Conservation (phyloP, 2,329 filamentous ascomycete genomes). For the Colletotrichum coccodes region DNA sequence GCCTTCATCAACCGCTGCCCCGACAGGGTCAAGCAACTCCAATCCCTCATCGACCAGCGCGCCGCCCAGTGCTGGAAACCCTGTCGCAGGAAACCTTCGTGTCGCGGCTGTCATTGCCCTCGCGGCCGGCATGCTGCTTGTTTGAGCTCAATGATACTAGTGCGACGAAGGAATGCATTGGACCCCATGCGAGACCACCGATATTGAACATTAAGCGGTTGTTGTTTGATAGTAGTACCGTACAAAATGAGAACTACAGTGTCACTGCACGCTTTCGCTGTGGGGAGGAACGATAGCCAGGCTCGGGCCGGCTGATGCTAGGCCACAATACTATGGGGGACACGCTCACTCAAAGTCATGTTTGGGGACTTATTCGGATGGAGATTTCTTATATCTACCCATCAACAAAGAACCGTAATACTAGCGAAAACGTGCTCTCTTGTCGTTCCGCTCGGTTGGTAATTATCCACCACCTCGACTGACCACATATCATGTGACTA, state of each 20-base stretch:
- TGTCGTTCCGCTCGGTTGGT: too few relatives aligned
- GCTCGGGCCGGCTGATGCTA: background rate
- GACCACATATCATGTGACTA: too few relatives aligned
- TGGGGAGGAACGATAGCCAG: background rate
- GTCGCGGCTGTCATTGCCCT: slow-evolving; percentile 20
- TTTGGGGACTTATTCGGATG: too few relatives aligned
- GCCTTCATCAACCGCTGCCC: slow-evolving; percentile 7
- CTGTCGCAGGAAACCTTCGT: background rate
- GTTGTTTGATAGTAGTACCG: background rate
- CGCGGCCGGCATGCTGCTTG: slow-evolving; percentile 9
- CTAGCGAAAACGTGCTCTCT: too few relatives aligned
- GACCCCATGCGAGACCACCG: too few relatives aligned
- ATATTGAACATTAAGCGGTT: background rate
- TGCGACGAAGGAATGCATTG: background rate
- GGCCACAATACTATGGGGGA: background rate
- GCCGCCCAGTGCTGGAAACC: slow-evolving; percentile 10
- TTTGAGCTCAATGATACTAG: background rate
- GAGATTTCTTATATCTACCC: too few relatives aligned
- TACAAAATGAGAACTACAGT: background rate
- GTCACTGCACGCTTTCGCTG: background rate
- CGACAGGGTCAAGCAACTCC: background rate
- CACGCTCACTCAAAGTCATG: too few relatives aligned
- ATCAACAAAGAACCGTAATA: too few relatives aligned
- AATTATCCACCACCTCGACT: too few relatives aligned
- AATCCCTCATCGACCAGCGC: background rate